Percentiles rank a stretch among this genome's conserved stretches.
phyloP scores from a whole-genome alignment of 2,329 filamentous ascomycete species.

The Diplodia corticola region DNA sequence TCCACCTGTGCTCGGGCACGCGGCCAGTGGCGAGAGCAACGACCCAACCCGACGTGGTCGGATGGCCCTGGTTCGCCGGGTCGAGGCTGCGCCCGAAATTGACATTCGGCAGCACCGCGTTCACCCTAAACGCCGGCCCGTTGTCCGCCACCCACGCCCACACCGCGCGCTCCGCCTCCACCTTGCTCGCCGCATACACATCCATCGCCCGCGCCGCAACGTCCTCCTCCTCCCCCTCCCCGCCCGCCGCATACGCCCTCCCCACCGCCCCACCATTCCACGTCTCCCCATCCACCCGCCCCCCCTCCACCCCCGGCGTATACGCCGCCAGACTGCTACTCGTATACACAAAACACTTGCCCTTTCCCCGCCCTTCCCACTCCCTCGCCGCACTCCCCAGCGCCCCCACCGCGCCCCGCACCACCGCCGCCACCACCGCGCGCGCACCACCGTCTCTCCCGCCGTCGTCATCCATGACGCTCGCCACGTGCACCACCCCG shows the following conservation, averaged over 20 bases:
- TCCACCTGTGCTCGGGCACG: constrained; percentile 20
- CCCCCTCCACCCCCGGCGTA: constrained; percentile 29
- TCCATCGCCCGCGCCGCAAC: constrained; percentile 29
- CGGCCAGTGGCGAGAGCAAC: constrained; percentile 23
- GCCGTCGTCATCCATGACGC: no score
- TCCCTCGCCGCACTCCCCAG: constrained; percentile 45
- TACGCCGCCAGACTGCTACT: constrained; percentile 44
- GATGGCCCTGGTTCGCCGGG: constrained; percentile 26
- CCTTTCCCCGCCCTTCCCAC: no score
- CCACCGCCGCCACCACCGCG: constrained; percentile 45
- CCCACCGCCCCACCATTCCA: constrained; percentile 40
- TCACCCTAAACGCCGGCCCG: constrained; percentile 47
- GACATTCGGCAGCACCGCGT: constrained; percentile 29
- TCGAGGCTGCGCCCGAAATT: constrained; percentile 27
- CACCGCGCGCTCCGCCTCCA: constrained; percentile 47
- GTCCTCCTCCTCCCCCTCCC: constrained; percentile 25
- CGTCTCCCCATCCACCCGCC: constrained; percentile 32
- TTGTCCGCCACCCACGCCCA: constrained; percentile 50
- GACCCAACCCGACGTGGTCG: constrained; percentile 25
- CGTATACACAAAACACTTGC: constrained; percentile 48
- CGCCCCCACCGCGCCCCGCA: constrained; percentile 40
- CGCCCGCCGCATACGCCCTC: constrained; percentile 33
- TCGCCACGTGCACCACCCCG: constrained; percentile 50
- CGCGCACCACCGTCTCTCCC: constrained; percentile 38
- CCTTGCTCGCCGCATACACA: constrained; percentile 51